These are phyloP conservation scores for Candida germanica DNA, from an alignment of 805 yeast genomes.

Conservation along the genomic window DNA sequence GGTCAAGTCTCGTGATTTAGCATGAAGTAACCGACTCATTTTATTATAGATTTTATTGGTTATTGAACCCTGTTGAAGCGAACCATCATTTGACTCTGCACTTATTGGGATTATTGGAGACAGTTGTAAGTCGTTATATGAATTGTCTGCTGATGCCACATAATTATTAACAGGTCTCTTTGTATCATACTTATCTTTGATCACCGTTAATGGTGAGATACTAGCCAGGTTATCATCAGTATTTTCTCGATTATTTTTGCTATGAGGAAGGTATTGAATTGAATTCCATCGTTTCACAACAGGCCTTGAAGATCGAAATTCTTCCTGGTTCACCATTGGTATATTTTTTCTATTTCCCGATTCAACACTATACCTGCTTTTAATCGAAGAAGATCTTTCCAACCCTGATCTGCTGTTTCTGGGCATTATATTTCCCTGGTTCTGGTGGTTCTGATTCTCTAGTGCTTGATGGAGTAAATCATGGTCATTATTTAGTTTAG, in stretches of 20 bases:
- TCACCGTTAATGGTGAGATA: slow-evolving; percentile 26
- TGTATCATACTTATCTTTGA: slow-evolving; percentile 26
- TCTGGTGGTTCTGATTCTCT: slow-evolving; percentile 4
- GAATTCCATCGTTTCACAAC: slow-evolving; percentile 16
- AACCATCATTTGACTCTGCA: neutral
- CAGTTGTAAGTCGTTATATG: slow-evolving; percentile 2
- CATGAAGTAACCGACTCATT: slow-evolving; percentile 12
- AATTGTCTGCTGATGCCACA: slow-evolving; percentile 8
- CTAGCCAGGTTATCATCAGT: too few species aligned
- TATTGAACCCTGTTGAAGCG: slow-evolving; percentile 5
- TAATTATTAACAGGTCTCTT: slow-evolving; percentile 16
- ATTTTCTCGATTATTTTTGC: slow-evolving; percentile 1
- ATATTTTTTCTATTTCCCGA: neutral
- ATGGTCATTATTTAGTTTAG: slow-evolving; percentile 3
- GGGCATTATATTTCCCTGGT: too few species aligned
- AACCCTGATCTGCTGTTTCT: neutral
- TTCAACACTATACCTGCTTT: neutral
- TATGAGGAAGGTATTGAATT: slow-evolving; percentile 8
- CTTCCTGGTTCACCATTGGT: neutral
- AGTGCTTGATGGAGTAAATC: slow-evolving; percentile 5
- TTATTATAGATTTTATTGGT: slow-evolving; percentile 15
- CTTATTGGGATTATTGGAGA: neutral
- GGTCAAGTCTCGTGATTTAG: neutral
- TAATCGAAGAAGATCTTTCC: neutral
- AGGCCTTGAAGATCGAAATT: slow-evolving; percentile 6